Conservation (phyloP, 805 yeast genomes). For the Yarrowia porcina region DNA sequence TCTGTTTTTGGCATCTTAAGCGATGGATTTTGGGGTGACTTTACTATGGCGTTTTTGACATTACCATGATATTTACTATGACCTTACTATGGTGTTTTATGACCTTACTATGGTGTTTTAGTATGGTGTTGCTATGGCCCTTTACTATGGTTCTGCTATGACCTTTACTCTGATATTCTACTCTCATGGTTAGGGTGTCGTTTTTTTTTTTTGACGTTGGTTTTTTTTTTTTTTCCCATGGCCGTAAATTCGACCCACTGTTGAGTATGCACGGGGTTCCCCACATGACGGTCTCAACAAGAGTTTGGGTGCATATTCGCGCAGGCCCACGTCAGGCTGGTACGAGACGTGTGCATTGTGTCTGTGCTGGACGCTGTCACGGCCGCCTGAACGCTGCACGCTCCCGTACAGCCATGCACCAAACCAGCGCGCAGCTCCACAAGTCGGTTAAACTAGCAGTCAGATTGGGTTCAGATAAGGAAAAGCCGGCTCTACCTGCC, state of each 20-base stretch:
- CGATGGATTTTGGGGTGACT: background rate
- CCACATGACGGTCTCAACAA: constrained; percentile 1
- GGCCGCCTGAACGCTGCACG: background rate
- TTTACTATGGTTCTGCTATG: too few relatives aligned
- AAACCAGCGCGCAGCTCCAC: background rate
- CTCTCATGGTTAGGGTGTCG: too few relatives aligned
- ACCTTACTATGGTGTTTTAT: background rate
- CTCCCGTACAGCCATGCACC: background rate
- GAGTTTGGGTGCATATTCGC: background rate
- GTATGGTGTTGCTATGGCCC: too few relatives aligned
- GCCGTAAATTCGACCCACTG: too few relatives aligned
- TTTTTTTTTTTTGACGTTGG: too few relatives aligned
- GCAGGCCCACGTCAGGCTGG: background rate
- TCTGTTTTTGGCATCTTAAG: background rate
- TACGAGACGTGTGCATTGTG: background rate
- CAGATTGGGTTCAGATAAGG: constrained; percentile 18
- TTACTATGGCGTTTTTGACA: background rate
- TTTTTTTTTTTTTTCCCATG: too few relatives aligned
- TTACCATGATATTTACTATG: too few relatives aligned
- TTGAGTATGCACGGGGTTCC: background rate
- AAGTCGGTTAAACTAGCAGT: constrained; percentile 14
- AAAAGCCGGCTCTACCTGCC: background rate
- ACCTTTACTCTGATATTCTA: too few relatives aligned
- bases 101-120: too few relatives aligned
- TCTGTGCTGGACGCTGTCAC: background rate